Percentiles rank a stretch among this genome's conserved stretches.
phyloP scores from a whole-genome alignment of 768 basidiomycete genomes.

The Sarcodon sp. region DNA sequence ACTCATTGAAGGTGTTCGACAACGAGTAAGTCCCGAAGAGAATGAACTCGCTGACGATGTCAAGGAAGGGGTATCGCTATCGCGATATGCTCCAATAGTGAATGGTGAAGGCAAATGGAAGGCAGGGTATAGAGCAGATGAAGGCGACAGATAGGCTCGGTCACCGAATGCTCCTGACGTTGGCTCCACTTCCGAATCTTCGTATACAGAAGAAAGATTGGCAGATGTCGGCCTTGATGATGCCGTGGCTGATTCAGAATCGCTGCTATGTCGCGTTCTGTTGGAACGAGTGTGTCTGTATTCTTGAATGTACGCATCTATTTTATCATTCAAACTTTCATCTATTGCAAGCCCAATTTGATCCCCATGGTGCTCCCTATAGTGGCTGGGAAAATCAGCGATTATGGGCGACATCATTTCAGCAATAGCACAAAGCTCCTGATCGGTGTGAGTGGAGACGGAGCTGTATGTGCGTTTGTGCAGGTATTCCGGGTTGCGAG shows the following conservation, averaged over 20 bases:
- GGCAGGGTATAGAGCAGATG: constrained; percentile 8
- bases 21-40: constrained; percentile 12
- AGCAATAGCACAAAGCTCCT: constrained; percentile 36
- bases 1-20: constrained; percentile 9
- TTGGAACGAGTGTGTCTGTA: neutral
- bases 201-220: constrained; percentile 11
- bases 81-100: constrained; percentile 19
- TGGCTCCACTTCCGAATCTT: constrained; percentile 23
- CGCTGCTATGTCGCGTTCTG: constrained; percentile 1
- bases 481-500: constrained; percentile 10
- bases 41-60: constrained; percentile 17
- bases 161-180: constrained; percentile 16
- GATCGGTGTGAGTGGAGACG: constrained; percentile 34
- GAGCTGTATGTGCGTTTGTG: constrained; percentile 24
- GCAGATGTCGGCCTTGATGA: neutral
- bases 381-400: constrained; percentile 5
- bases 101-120: constrained; percentile 22
- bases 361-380: constrained; percentile 3
- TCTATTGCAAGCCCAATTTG: constrained; percentile 14
- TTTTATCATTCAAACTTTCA: constrained; percentile 11
- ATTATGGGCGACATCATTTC: constrained; percentile 29
- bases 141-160: constrained; percentile 9
- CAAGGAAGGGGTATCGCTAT: constrained; percentile 37
- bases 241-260: constrained; percentile 2
- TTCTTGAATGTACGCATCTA: constrained; percentile 5